Evolutionary conservation across 768 basidiomycete species (phyloP).

Genomic region (Agrocybe praecox): DNA sequence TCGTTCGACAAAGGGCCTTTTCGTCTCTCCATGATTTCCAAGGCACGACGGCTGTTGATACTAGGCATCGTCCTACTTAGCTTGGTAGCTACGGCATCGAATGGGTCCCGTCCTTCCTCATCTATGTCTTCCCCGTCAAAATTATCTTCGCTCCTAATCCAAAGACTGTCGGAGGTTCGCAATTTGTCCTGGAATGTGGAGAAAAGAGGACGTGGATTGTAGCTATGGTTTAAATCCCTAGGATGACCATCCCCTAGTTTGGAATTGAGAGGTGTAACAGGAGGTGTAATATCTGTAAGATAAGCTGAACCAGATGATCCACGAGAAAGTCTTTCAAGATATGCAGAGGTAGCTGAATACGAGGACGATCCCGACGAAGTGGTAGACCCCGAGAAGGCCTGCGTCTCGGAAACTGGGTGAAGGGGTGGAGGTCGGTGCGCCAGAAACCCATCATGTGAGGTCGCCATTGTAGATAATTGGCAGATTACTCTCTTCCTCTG

Average conservation of each 20-base stretch:
- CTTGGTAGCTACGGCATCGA: conserved; percentile 10
- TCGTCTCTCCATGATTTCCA: conserved; percentile 14
- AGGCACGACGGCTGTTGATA: conserved; percentile 12
- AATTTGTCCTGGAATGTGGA: not conserved
- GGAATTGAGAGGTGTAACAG: conserved; percentile 19
- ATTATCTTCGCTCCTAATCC: conserved; percentile 1
- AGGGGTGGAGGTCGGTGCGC: conserved; percentile 12
- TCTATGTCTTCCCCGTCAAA: conserved; percentile 8
- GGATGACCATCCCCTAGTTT: not conserved
- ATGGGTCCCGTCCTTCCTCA: conserved; percentile 1
- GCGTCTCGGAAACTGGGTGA: conserved; percentile 17
- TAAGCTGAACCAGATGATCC: conserved; percentile 20
- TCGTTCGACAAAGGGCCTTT: not conserved
- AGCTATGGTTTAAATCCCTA: not conserved
- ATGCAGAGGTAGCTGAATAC: conserved; percentile 11
- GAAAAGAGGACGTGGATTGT: not conserved
- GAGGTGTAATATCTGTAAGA: conserved; percentile 21
- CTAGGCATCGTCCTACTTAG: conserved; percentile 7
- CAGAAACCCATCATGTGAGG: conserved; percentile 2
- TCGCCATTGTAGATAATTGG: not conserved
- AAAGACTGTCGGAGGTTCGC: not conserved
- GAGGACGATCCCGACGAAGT: conserved; percentile 18
- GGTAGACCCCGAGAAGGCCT: conserved; percentile 19
- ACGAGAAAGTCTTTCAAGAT: conserved; percentile 14
- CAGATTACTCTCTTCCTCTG: not conserved